Evolutionary conservation across 2,329 filamentous ascomycete species (phyloP).

Genomic region (Dendryphion nanum): DNA sequence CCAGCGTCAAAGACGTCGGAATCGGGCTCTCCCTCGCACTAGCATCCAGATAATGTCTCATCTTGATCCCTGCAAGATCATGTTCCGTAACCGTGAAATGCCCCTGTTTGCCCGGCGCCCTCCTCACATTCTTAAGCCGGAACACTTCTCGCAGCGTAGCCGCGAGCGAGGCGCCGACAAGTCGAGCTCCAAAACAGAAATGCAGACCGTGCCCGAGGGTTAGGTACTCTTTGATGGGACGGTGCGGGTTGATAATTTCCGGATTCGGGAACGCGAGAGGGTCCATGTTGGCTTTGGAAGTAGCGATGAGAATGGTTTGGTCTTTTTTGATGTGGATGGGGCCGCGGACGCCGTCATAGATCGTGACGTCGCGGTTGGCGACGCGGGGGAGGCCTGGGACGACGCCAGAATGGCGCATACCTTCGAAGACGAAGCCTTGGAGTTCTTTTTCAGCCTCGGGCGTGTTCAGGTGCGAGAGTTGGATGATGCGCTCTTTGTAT

Average conservation of each 20-base stretch:
- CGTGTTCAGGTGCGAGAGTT: conserved; percentile 48
- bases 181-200: conserved; percentile 32
- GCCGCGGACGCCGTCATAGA: conserved; percentile 49
- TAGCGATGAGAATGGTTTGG: conserved; percentile 39
- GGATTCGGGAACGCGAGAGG: conserved; percentile 32
- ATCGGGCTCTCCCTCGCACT: too few species aligned
- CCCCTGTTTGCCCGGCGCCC: too few species aligned
- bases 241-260: conserved; percentile 38
- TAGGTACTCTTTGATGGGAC: conserved; percentile 30
- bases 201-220: conserved; percentile 33
- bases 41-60: too few species aligned
- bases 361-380: conserved; percentile 47
- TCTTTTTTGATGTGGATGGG: conserved; percentile 45
- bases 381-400: conserved; percentile 54
- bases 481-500: conserved; percentile 52
- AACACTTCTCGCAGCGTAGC: conserved; percentile 33
- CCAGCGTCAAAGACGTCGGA: too few species aligned
- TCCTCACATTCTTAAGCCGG: too few species aligned
- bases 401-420: conserved; percentile 54
- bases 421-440: conserved; percentile 55
- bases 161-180: conserved; percentile 27
- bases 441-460: conserved; percentile 60
- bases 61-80: too few species aligned
- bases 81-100: too few species aligned
- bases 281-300: conserved; percentile 40